Conservation (phyloP, 352 stramenopile genomes). For the Globisporangium megalacanthum region DNA sequence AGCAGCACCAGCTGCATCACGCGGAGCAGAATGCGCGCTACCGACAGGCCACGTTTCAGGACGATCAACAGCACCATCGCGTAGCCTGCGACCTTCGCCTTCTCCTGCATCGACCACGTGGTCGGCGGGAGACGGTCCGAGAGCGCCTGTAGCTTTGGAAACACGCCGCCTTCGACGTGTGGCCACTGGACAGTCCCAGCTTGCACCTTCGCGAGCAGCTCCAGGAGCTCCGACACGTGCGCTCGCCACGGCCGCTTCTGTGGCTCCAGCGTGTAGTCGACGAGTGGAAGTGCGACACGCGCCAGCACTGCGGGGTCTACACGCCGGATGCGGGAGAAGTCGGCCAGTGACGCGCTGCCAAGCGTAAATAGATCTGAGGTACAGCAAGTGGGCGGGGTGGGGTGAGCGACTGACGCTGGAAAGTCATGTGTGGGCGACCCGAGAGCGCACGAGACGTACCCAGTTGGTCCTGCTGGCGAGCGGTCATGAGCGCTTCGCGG, state of each 20-base stretch:
- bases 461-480: constrained; percentile 33
- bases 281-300: constrained; percentile 50
- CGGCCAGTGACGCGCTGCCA: constrained; percentile 66
- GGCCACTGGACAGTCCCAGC: constrained; percentile 52
- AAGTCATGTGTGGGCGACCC: neutral
- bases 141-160: constrained; percentile 39
- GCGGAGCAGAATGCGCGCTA: constrained; percentile 40
- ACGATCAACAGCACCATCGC: constrained; percentile 46
- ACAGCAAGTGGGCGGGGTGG: too few relatives aligned
- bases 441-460: constrained; percentile 23
- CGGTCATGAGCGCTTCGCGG: constrained; percentile 37
- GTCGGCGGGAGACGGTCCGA: constrained; percentile 25
- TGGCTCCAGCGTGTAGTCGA: constrained; percentile 55
- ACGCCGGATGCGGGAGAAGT: constrained; percentile 58
- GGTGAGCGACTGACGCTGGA: too few relatives aligned
- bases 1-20: constrained; percentile 53
- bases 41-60: constrained; percentile 42
- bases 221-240: constrained; percentile 45
- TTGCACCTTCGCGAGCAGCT: constrained; percentile 43
- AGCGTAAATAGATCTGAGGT: constrained; percentile 55
- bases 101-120: constrained; percentile 34
- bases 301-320: constrained; percentile 33
- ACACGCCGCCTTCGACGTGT: constrained; percentile 38
- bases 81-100: constrained; percentile 45
- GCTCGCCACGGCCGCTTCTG: constrained; percentile 38